phyloP scores from a whole-genome alignment of 345 rosid genomes.

The Iberis pinnata region DNA sequence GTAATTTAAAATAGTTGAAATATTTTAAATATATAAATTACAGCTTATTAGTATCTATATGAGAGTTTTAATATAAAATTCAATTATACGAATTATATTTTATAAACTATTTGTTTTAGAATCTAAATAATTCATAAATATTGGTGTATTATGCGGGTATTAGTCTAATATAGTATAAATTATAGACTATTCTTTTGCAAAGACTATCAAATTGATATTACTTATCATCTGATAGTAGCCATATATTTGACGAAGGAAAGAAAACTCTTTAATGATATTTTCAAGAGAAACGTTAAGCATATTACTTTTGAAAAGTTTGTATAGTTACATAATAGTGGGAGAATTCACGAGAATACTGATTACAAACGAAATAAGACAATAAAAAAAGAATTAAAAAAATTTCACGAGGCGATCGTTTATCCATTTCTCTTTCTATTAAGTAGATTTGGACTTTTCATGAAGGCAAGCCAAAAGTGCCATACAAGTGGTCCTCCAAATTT shows the following conservation, averaged over 20 bases:
- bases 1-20: too few relatives aligned
- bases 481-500: conserved; percentile 23
- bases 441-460: conserved; percentile 26
- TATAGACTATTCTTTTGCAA: too few relatives aligned
- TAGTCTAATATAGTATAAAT: too few relatives aligned
- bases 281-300: background rate
- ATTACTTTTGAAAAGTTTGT: conserved; percentile 14
- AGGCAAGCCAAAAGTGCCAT: conserved; percentile 17
- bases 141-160: too few relatives aligned
- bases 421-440: conserved; percentile 15
- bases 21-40: too few relatives aligned
- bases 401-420: conserved; percentile 21
- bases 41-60: too few relatives aligned
- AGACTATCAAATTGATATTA: too few relatives aligned
- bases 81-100: too few relatives aligned
- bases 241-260: background rate
- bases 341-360: conserved; percentile 22
- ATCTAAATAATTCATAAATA: too few relatives aligned
- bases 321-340: conserved; percentile 14
- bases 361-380: background rate
- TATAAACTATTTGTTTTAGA: too few relatives aligned
- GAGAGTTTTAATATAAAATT: too few relatives aligned
- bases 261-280: background rate
- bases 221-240: too few relatives aligned
- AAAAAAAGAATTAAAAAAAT: background rate